Evolutionary conservation across 2,329 filamentous ascomycete genomes (phyloP).

Genomic region (Hymenoscyphus repandus): DNA sequence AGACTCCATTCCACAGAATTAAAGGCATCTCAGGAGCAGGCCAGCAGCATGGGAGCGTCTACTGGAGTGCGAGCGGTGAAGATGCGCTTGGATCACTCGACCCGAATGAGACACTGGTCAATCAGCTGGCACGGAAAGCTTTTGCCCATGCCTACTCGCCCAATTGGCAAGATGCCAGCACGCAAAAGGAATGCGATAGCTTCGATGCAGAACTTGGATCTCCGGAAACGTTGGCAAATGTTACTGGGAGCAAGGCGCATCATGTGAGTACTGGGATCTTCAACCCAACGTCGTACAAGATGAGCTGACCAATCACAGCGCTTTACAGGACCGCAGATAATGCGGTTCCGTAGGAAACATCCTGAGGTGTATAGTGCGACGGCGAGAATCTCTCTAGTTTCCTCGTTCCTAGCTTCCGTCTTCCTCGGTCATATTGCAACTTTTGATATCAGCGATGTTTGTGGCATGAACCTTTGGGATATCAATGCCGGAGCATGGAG

Average conservation of each 20-base stretch:
- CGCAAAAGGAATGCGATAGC: slow-evolving; percentile 81
- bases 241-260: slow-evolving; percentile 89
- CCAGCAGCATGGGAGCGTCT: slow-evolving; percentile 97
- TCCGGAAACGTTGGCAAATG: slow-evolving; percentile 63
- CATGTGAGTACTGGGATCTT: slow-evolving; percentile 58
- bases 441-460: slow-evolving; percentile 90
- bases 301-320: slow-evolving; percentile 47
- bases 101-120: slow-evolving; percentile 55
- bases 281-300: neutral
- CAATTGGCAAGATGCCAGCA: slow-evolving; percentile 98
- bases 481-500: slow-evolving; percentile 70
- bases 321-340: slow-evolving; percentile 96
- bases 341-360: slow-evolving; percentile 75
- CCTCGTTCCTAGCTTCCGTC: slow-evolving; percentile 88
- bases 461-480: slow-evolving; percentile 96
- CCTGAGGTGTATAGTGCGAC: slow-evolving; percentile 78
- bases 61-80: slow-evolving; percentile 74
- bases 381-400: slow-evolving; percentile 84
- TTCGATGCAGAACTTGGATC: slow-evolving; percentile 72
- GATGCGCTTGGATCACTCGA: slow-evolving; percentile 56
- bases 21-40: slow-evolving; percentile 84
- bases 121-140: slow-evolving; percentile 61
- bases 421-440: slow-evolving; percentile 82
- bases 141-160: slow-evolving; percentile 85
- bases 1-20: slow-evolving; percentile 68